Conservation (phyloP, 805 yeast genomes). For the Scheffersomyces ergatensis region DNA sequence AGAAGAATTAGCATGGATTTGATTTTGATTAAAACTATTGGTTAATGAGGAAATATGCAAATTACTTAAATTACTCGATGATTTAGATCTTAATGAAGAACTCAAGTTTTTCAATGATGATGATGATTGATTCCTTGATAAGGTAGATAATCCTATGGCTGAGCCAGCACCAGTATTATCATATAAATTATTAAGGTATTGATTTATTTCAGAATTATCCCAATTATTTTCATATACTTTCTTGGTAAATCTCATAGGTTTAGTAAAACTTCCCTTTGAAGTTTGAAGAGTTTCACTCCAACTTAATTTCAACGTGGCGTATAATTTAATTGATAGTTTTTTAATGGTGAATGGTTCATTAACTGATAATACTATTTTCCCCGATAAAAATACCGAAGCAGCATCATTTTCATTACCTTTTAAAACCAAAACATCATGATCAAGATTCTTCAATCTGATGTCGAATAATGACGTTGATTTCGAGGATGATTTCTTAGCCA, state of each 20-base stretch:
- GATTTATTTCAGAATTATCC: conserved; percentile 64
- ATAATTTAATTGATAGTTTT: conserved; percentile 59
- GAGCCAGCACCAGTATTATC: conserved; percentile 24
- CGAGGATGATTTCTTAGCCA: conserved; percentile 4
- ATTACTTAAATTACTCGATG: conserved; percentile 19
- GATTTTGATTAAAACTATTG: conserved; percentile 4
- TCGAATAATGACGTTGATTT: conserved; percentile 38
- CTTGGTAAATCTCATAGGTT: conserved; percentile 55
- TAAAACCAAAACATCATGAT: conserved; percentile 74
- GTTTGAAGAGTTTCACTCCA: conserved; percentile 57
- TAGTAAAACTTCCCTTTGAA: conserved; percentile 42
- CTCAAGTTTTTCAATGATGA: conserved; percentile 41
- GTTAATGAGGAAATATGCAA: conserved; percentile 17
- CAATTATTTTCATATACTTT: conserved; percentile 73
- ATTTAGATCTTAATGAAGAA: conserved; percentile 29
- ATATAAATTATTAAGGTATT: conserved; percentile 30
- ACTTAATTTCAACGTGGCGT: conserved; percentile 63
- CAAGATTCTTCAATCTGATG: conserved; percentile 61
- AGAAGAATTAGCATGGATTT: conserved; percentile 23
- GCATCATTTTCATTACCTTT: conserved; percentile 81
- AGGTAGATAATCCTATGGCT: conserved; percentile 17
- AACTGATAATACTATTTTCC: conserved; percentile 73
- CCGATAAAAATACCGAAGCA: conserved; percentile 69
- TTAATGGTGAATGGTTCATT: conserved; percentile 72
- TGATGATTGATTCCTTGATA: conserved; percentile 39